A percentile compares a stretch with the other conserved stretches of the same genome.
Evolutionary conservation across 352 stramenopile species (phyloP).

Genomic region (Phytophthora macrochlamydospora): DNA sequence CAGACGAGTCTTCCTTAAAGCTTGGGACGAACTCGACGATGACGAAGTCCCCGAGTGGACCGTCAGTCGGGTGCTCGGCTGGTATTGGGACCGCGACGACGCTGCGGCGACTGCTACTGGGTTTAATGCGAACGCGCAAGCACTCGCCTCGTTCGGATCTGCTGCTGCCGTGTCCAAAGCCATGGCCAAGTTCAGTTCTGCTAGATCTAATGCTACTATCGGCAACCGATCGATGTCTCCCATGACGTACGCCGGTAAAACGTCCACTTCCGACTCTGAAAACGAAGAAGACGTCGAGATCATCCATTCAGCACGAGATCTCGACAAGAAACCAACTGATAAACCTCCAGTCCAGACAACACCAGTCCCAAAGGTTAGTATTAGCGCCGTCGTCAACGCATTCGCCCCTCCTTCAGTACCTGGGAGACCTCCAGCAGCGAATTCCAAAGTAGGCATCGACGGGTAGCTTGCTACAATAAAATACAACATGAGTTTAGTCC

Average conservation of each 20-base stretch:
- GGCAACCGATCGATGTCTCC: conserved; percentile 15
- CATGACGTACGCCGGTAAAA: conserved; percentile 24
- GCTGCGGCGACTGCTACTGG: conserved; percentile 18
- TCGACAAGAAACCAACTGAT: conserved; percentile 23
- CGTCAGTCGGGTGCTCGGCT: conserved; percentile 46
- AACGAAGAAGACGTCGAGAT: conserved; percentile 44
- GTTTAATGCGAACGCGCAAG: conserved; percentile 23
- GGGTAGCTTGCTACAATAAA: conserved; percentile 11
- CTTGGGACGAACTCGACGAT: conserved; percentile 44
- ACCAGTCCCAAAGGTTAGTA: background rate
- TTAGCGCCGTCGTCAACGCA: conserved; percentile 13
- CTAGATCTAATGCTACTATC: conserved; percentile 11
- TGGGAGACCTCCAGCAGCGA: conserved; percentile 15
- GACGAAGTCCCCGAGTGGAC: conserved; percentile 47
- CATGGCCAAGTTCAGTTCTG: conserved; percentile 27
- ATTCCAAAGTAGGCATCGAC: conserved; percentile 33
- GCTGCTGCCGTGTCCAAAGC: conserved; percentile 31
- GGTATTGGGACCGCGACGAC: conserved; percentile 63
- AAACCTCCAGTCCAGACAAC: conserved; percentile 9
- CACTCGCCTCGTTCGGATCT: conserved; percentile 28
- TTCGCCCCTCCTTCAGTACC: conserved; percentile 22
- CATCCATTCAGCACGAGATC: conserved; percentile 45
- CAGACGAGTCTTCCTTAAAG: conserved; percentile 39
- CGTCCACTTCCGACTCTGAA: conserved; percentile 13
- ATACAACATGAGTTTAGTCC: background rate